A percentile compares a stretch with the other conserved stretches of the same genome.
Conservation (phyloP, 2,329 filamentous ascomycete species). For the Claviceps citrina region DNA sequence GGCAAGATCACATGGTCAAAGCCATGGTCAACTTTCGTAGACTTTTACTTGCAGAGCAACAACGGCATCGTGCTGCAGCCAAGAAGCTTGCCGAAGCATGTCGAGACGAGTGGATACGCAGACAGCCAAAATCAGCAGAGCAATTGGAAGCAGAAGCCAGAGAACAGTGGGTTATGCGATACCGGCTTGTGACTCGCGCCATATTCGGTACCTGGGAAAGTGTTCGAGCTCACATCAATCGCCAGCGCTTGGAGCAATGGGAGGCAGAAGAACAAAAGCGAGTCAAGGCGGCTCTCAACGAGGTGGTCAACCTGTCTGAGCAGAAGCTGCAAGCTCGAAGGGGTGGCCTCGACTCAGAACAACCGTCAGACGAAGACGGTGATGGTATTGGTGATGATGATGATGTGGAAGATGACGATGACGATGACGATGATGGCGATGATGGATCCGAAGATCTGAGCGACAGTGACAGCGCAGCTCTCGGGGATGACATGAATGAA, state of each 20-base stretch:
- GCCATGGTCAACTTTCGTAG: conserved; percentile 70
- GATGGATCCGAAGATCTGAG: conserved; percentile 32
- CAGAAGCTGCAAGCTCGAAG: conserved; percentile 50
- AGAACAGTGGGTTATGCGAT: conserved; percentile 49
- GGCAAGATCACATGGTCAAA: conserved; percentile 68
- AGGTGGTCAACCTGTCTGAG: conserved; percentile 57
- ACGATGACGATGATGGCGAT: conserved; percentile 28
- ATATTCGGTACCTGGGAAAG: conserved; percentile 48
- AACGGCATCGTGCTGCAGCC: conserved; percentile 58
- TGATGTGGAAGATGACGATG: conserved; percentile 21
- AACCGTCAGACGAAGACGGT: conserved; percentile 25
- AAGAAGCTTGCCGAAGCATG: conserved; percentile 69
- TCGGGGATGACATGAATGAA: conserved; percentile 19
- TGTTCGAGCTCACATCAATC: conserved; percentile 45
- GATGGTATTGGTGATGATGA: conserved; percentile 27
- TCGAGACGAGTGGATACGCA: conserved; percentile 56
- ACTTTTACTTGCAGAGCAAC: conserved; percentile 65
- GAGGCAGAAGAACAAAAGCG: conserved; percentile 48
- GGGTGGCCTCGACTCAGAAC: conserved; percentile 37
- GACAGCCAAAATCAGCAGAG: conserved; percentile 61
- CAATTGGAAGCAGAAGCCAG: conserved; percentile 68
- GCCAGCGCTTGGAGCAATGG: conserved; percentile 43
- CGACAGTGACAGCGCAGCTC: conserved; percentile 24
- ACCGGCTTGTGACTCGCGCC: conserved; percentile 52
- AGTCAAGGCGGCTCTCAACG: conserved; percentile 53